Evolutionary conservation across 2,329 filamentous ascomycete genomes (phyloP).

Genomic region (Phyllosticta paracitricarpa): DNA sequence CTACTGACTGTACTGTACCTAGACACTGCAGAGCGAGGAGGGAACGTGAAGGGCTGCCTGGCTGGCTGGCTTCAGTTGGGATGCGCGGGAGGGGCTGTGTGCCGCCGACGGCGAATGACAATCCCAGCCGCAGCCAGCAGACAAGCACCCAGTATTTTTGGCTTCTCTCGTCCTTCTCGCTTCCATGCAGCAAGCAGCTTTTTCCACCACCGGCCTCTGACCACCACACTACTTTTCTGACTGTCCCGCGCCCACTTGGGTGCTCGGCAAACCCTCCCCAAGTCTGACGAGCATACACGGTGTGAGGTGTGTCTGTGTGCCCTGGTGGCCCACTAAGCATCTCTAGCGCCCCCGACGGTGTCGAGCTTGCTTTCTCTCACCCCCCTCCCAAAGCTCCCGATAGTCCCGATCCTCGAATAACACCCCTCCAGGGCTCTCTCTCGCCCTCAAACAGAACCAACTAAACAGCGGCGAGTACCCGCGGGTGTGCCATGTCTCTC

Average conservation of each 20-base stretch:
- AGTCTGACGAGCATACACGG: not conserved
- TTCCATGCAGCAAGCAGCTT: not conserved
- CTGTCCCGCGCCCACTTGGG: not conserved
- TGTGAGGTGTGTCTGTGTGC: not conserved
- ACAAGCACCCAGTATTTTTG: not conserved
- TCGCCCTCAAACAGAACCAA: not conserved
- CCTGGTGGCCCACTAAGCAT: not conserved
- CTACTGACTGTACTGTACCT: not conserved
- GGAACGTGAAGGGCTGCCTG: not conserved
- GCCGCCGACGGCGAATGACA: not conserved
- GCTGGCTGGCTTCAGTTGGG: not conserved
- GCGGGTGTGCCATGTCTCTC: not conserved
- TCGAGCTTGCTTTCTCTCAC: not conserved
- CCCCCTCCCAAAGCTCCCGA: not conserved
- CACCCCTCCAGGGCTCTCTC: not conserved
- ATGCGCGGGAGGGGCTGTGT: not conserved
- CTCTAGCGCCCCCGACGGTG: not conserved
- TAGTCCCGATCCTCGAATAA: not conserved
- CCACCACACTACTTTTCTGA: not conserved
- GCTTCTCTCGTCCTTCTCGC: not conserved
- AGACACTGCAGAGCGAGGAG: not conserved
- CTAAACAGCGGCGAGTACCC: not conserved
- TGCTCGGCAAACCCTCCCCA: not conserved
- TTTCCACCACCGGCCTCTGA: not conserved
- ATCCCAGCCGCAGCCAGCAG: not conserved